Evolutionary conservation across 352 stramenopile genomes (phyloP).

Genomic region (Blastocystis sp.): DNA sequence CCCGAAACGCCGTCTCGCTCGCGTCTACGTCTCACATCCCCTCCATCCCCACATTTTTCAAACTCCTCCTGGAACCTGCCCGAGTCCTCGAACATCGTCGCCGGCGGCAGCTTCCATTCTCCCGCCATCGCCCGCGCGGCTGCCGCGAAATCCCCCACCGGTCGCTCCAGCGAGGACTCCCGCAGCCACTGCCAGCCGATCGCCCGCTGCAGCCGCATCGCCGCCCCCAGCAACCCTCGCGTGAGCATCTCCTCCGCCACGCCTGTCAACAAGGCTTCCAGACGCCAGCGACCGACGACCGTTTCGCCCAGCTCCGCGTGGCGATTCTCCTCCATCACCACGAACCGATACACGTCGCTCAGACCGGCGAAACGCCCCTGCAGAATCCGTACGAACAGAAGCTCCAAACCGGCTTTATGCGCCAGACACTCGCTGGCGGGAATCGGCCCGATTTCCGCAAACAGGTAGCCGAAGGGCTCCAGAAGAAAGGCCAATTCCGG

Average conservation of each 20-base stretch:
- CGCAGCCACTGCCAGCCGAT: not conserved
- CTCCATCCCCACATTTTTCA: not conserved
- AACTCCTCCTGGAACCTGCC: not conserved
- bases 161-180: too few species aligned
- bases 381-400: not conserved
- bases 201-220: not conserved
- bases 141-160: constrained; percentile 7
- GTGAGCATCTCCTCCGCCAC: not conserved
- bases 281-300: not conserved
- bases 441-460: not conserved
- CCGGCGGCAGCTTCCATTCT: not conserved
- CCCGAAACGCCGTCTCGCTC: too few species aligned
- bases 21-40: not conserved
- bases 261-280: not conserved
- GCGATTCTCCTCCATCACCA: constrained; percentile 42
- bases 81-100: not conserved
- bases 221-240: not conserved
- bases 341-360: constrained; percentile 35
- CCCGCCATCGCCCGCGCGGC: too few species aligned
- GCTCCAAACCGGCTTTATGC: constrained; percentile 16
- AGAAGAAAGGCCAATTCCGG: not conserved
- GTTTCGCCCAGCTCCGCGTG: not conserved
- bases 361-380: not conserved
- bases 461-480: not conserved
- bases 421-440: not conserved